Conservation (phyloP, 257 asterid genomes). For the Solanum medicagineum region DNA sequence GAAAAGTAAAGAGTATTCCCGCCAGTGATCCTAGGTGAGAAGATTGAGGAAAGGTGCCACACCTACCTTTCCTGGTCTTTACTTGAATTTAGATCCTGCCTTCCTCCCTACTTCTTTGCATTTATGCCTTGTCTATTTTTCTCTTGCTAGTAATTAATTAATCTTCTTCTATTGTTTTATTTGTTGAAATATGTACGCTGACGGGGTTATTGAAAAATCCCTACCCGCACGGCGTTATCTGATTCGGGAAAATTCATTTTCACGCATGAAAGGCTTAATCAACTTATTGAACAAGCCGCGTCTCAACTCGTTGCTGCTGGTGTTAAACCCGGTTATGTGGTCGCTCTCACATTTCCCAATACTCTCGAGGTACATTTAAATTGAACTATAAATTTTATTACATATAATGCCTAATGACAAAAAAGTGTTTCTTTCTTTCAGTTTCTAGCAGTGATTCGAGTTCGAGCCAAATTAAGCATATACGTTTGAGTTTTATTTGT, state of each 20-base stretch:
- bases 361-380: too few relatives aligned
- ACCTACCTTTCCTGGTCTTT: not conserved
- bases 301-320: constrained; percentile 72
- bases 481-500: constrained; percentile 70
- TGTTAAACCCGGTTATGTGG: constrained; percentile 64
- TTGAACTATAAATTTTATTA: too few relatives aligned
- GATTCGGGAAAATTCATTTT: constrained; percentile 64
- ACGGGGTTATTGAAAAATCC: constrained; percentile 37
- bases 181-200: constrained; percentile 25
- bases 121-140: not conserved
- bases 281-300: constrained; percentile 65
- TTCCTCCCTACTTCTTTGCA: not conserved
- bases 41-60: not conserved
- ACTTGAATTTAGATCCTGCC: not conserved
- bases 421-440: constrained; percentile 10
- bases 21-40: not conserved
- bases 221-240: constrained; percentile 57
- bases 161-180: not conserved
- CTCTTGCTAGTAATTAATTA: not conserved
- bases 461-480: too few relatives aligned
- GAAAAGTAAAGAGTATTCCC: too few relatives aligned
- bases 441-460: constrained; percentile 88
- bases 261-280: constrained; percentile 40
- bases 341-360: constrained; percentile 91
- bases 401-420: not conserved